phyloP scores from a whole-genome alignment of 345 rosid genomes.

The Citrus trifoliata region DNA sequence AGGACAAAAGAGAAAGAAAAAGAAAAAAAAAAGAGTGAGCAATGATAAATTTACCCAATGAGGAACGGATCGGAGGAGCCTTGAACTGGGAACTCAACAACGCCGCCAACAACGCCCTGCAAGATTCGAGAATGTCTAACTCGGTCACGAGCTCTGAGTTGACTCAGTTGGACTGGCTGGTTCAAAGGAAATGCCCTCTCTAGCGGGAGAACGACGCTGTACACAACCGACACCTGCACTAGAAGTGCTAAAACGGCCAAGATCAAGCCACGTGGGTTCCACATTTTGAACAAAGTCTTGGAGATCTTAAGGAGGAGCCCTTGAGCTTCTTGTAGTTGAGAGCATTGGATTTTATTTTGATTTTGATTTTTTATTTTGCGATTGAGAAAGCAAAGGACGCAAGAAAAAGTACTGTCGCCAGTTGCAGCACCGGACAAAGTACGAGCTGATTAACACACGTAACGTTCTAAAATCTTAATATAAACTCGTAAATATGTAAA shows the following conservation, averaged over 20 bases:
- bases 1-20: neutral
- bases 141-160: slow-evolving; percentile 65
- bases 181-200: slow-evolving; percentile 67
- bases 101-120: slow-evolving; percentile 50
- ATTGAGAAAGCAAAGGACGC: slow-evolving; percentile 10
- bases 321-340: slow-evolving; percentile 18
- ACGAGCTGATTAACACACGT: neutral
- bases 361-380: too few species aligned
- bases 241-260: slow-evolving; percentile 14
- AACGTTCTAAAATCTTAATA: neutral
- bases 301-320: neutral
- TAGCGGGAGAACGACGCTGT: slow-evolving; percentile 48
- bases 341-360: slow-evolving; percentile 24
- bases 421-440: neutral
- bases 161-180: slow-evolving; percentile 44
- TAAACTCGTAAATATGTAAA: too few species aligned
- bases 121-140: slow-evolving; percentile 70
- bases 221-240: slow-evolving; percentile 26
- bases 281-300: slow-evolving; percentile 27
- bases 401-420: slow-evolving; percentile 21
- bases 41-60: slow-evolving; percentile 53
- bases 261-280: slow-evolving; percentile 17
- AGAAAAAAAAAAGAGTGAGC: neutral
- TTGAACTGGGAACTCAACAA: slow-evolving; percentile 62
- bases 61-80: slow-evolving; percentile 89